These are phyloP conservation scores for Schwanniomyces pseudopolymorphus DNA, from an alignment of 805 yeast genomes.

Conservation along the genomic window DNA sequence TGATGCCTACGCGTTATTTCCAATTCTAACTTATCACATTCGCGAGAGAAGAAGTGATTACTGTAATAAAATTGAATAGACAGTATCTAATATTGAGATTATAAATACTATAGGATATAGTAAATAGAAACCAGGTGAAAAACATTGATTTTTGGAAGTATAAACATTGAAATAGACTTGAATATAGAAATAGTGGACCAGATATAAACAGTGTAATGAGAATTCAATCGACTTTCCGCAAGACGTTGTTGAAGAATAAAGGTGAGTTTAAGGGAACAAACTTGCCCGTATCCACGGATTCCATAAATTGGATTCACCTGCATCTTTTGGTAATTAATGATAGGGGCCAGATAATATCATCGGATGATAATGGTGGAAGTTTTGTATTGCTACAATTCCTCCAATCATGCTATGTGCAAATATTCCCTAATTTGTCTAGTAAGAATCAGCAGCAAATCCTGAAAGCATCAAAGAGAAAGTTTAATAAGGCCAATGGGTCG, in stretches of 20 bases:
- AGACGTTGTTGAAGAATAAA: constrained; percentile 29
- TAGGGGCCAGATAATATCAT: constrained; percentile 33
- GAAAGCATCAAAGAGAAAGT: neutral
- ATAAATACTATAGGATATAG: neutral
- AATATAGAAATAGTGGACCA: neutral
- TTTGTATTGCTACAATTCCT: constrained; percentile 31
- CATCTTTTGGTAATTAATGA: constrained; percentile 27
- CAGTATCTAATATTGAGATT: neutral
- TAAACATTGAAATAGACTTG: neutral
- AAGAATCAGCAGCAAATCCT: constrained; percentile 4
- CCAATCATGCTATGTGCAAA: constrained; percentile 41
- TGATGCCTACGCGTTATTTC: neutral
- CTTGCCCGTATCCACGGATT: constrained; percentile 37
- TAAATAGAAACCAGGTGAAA: neutral
- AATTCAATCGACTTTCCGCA: constrained; percentile 26
- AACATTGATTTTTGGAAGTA: neutral
- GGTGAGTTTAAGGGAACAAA: constrained; percentile 34
- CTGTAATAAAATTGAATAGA: neutral
- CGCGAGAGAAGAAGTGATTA: neutral
- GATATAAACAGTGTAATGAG: constrained; percentile 11
- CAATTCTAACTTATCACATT: neutral
- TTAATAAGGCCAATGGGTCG: constrained; percentile 7
- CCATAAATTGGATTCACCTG: constrained; percentile 34
- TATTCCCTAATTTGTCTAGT: constrained; percentile 24
- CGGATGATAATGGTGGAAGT: constrained; percentile 28